Conservation (phyloP, 2,329 filamentous ascomycete species). For the Sporothrix sp. region DNA sequence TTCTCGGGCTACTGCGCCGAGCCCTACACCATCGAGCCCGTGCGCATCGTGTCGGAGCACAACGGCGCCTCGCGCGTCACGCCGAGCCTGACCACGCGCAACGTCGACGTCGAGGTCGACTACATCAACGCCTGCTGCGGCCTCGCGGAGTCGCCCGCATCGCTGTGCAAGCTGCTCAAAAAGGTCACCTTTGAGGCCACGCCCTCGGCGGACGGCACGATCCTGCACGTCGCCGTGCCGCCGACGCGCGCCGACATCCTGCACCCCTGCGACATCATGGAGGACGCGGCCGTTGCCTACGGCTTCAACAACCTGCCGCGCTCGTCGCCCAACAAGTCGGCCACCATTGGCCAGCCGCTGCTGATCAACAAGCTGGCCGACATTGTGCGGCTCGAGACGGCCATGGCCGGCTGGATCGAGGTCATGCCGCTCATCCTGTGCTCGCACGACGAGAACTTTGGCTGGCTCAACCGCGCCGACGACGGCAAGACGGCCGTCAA, state of each 20-base stretch:
- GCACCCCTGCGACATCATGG: constrained; percentile 97
- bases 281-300: constrained; percentile 92
- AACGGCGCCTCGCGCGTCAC: constrained; percentile 74
- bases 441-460: constrained; percentile 97
- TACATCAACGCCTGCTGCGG: constrained; percentile 94
- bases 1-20: constrained; percentile 87
- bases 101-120: constrained; percentile 72
- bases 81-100: constrained; percentile 68
- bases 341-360: constrained; percentile 76
- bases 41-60: constrained; percentile 86
- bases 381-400: constrained; percentile 78
- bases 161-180: constrained; percentile 68
- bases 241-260: constrained; percentile 88
- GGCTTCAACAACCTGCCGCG: constrained; percentile 94
- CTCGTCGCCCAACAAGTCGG: constrained; percentile 74
- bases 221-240: constrained; percentile 75
- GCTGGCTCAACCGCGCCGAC: constrained; percentile 83
- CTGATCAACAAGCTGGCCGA: constrained; percentile 91
- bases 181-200: constrained; percentile 84
- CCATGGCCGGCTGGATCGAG: constrained; percentile 93
- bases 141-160: constrained; percentile 60
- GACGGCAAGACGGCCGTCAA: constrained; percentile 74
- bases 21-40: constrained; percentile 84
- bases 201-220: constrained; percentile 59
- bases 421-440: constrained; percentile 94